phyloP scores from a whole-genome alignment of 305 asterid species.

The Stenogyne calaminthoides region DNA sequence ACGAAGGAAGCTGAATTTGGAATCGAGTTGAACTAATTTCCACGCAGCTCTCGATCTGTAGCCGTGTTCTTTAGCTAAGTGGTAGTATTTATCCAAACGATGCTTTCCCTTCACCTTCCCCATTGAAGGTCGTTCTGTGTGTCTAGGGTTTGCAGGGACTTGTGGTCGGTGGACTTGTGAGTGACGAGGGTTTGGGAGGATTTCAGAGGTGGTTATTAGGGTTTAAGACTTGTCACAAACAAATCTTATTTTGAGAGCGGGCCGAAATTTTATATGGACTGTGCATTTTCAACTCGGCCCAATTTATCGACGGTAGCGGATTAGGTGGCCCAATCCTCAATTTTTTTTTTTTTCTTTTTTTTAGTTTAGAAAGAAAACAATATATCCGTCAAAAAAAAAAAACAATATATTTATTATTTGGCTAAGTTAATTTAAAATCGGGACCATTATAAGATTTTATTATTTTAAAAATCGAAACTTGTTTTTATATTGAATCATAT shows the following conservation, averaged over 20 bases:
- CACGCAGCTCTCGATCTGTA: slow-evolving; percentile 94
- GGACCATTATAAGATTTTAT: too few relatives aligned
- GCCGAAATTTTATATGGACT: background rate
- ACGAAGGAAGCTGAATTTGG: slow-evolving; percentile 70
- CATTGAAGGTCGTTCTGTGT: slow-evolving; percentile 35
- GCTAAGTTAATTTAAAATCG: too few relatives aligned
- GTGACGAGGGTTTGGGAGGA: background rate
- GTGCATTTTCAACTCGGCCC: background rate
- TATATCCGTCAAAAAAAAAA: too few relatives aligned
- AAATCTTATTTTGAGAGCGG: too few relatives aligned
- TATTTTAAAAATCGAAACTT: too few relatives aligned
- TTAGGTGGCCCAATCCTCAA: background rate
- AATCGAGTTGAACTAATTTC: slow-evolving; percentile 85
- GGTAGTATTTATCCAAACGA: slow-evolving; percentile 84
- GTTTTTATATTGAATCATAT: too few relatives aligned
- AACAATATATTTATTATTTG: too few relatives aligned
- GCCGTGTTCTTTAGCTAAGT: slow-evolving; percentile 86
- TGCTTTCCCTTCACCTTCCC: slow-evolving; percentile 96
- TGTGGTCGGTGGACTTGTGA: background rate
- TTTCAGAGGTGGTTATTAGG: slow-evolving; percentile 9
- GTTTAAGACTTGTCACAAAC: background rate
- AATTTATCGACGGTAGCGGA: background rate
- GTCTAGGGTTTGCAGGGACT: background rate
- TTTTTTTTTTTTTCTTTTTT: too few relatives aligned
- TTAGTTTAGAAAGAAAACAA: too few relatives aligned